Evolutionary conservation across 768 basidiomycete genomes (phyloP).

Genomic region (Mycena olivaceomarginata): DNA sequence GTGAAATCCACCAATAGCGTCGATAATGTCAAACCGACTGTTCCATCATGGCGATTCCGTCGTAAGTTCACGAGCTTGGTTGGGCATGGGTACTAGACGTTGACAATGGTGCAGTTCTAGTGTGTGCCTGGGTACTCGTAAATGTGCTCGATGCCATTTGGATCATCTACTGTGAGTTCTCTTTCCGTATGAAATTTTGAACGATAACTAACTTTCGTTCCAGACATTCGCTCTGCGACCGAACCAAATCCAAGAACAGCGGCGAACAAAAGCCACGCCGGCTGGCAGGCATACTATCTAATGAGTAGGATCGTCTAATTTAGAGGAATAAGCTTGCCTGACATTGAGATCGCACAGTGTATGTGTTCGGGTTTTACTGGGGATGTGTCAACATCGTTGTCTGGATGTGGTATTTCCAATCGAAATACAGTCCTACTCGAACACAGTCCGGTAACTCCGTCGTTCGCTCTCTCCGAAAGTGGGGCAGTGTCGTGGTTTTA

Average conservation of each 20-base stretch:
- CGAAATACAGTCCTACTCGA: not conserved
- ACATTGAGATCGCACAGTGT: conserved; percentile 10
- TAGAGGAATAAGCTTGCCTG: not conserved
- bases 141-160: conserved; percentile 18
- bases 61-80: not conserved
- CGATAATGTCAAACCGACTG: not conserved
- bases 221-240: conserved; percentile 10
- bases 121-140: not conserved
- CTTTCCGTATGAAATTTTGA: too few relatives aligned
- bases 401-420: conserved; percentile 18
- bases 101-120: not conserved
- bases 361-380: conserved; percentile 27
- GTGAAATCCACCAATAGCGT: not conserved
- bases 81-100: not conserved
- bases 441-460: too few relatives aligned
- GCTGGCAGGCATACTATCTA: conserved; percentile 26
- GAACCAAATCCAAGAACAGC: conserved; percentile 18
- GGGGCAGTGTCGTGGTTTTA: not conserved
- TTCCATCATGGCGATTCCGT: not conserved
- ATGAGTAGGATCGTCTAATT: conserved; percentile 4
- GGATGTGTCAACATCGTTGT: conserved; percentile 32
- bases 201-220: not conserved
- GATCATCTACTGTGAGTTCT: conserved; percentile 19
- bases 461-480: not conserved
- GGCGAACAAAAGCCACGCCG: not conserved